Conservation (phyloP, 768 basidiomycete species). For the Leccinum obscurum region DNA sequence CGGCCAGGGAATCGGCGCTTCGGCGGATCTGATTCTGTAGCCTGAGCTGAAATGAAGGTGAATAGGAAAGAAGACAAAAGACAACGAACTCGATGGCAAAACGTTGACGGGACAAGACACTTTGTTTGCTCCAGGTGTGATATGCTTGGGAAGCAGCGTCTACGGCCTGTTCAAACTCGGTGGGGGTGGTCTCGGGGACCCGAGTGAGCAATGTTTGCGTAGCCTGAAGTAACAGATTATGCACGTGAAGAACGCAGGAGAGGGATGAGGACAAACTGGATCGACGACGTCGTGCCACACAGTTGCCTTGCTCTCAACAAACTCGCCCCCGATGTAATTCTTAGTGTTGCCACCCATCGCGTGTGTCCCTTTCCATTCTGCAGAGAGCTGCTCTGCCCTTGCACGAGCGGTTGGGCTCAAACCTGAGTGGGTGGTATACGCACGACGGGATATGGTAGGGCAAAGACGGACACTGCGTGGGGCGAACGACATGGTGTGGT, state of each 20-base stretch:
- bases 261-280: slow-evolving; percentile 57
- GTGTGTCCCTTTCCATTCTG: slow-evolving; percentile 85
- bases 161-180: slow-evolving; percentile 83
- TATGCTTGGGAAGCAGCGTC: slow-evolving; percentile 82
- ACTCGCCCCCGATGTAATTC: slow-evolving; percentile 91
- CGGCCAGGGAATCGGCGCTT: slow-evolving; percentile 83
- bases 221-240: slow-evolving; percentile 48
- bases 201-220: slow-evolving; percentile 88
- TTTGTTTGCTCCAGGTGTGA: slow-evolving; percentile 86
- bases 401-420: slow-evolving; percentile 56
- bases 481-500: slow-evolving; percentile 24
- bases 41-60: slow-evolving; percentile 40
- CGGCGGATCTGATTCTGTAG: slow-evolving; percentile 85
- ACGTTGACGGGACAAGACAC: slow-evolving; percentile 81
- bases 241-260: neutral
- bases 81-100: slow-evolving; percentile 83
- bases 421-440: slow-evolving; percentile 50
- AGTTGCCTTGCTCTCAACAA: slow-evolving; percentile 73
- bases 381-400: slow-evolving; percentile 68
- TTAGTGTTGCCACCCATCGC: slow-evolving; percentile 85
- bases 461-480: slow-evolving; percentile 19
- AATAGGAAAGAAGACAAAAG: slow-evolving; percentile 2
- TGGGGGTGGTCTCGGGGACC: slow-evolving; percentile 83
- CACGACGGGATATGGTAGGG: slow-evolving; percentile 17
- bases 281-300: slow-evolving; percentile 89